Evolutionary conservation across 2,329 filamentous ascomycete species (phyloP).

Genomic region (Chaetoscypha palmicola): DNA sequence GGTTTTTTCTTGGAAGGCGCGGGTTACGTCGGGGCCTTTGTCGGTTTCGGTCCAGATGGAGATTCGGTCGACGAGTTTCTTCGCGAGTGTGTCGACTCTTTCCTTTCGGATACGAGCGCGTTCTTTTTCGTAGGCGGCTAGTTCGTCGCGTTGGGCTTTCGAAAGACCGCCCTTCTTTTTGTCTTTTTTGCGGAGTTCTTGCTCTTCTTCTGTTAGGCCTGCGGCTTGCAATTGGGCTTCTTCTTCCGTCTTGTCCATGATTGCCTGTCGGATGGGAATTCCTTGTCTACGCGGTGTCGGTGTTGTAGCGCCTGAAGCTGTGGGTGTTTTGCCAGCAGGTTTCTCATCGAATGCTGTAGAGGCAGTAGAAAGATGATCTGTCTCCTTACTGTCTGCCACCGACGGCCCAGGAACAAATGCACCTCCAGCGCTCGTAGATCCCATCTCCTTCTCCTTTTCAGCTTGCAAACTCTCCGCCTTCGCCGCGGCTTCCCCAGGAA

Average conservation of each 20-base stretch:
- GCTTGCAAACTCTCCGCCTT: constrained; percentile 43
- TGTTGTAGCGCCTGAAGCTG: constrained; percentile 31
- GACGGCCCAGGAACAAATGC: constrained; percentile 15
- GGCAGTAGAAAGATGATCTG: constrained; percentile 7
- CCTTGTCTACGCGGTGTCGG: constrained; percentile 35
- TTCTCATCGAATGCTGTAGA: constrained; percentile 25
- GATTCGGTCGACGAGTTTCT: constrained; percentile 83
- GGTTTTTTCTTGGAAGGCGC: constrained; percentile 89
- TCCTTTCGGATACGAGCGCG: constrained; percentile 78
- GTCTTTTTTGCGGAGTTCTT: constrained; percentile 69
- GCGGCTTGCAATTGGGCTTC: constrained; percentile 58
- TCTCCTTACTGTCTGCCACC: constrained; percentile 20
- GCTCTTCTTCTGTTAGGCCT: constrained; percentile 64
- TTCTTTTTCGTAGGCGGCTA: constrained; percentile 83
- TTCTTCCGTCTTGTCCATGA: constrained; percentile 84
- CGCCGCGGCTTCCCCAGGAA: constrained; percentile 51
- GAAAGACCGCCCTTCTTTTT: constrained; percentile 83
- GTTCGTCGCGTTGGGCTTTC: constrained; percentile 89
- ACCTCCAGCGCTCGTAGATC: constrained; percentile 10
- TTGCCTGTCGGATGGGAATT: constrained; percentile 73
- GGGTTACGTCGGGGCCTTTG: constrained; percentile 75
- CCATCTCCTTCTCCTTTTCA: constrained; percentile 2
- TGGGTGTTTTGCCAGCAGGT: constrained; percentile 16
- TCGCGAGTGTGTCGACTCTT: constrained; percentile 74
- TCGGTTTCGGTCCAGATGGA: constrained; percentile 97